Base-by-base conservation (phyloP, 208 protist genomes). In the Leishmania gerbilli region DNA sequence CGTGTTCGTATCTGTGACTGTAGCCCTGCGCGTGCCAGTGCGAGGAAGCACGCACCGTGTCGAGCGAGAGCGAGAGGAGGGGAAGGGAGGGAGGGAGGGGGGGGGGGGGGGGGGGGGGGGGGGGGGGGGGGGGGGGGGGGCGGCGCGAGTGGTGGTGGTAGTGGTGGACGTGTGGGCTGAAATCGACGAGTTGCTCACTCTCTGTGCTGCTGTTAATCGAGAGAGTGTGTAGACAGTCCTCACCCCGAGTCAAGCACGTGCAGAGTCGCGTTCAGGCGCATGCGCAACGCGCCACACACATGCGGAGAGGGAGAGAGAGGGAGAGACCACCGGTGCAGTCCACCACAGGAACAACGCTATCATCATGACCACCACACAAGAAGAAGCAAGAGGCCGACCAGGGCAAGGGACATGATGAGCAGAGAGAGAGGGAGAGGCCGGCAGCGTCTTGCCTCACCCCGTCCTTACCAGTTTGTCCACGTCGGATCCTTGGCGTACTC, bases 381-480 rank as follows among this genome's bases (percentile, higher is more conserved):
- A 6, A 21, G n/a, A 1, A 68, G 4, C 64, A 15, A 45, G 45
- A 19, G 64, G 64, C 64, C 64, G 13, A n/a, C 31, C 31, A 37
- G 11, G 19, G 40, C 37, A 7, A 53, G n/a, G 42, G 15, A 60
- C 47, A 60, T 37, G 11, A 21, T 47, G 9, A 47, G 45, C 42
- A 45, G 42, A 45, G 42, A 13, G 45, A 47, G 45, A 37, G 19
- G 34, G 34, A 77, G 45, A 19, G 64, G 11, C 15, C 45, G 42
- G 75, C 75, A 19, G 15, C 56, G 27, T 64, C 15, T n/a, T 47
- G 11, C 37, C 40, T 4, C 11, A 55, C 45, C 31, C 45, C 45
- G 9, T 56, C 21, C 17, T 81, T 87, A 97, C 94, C 94, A 97
- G 74, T 95, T 97, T 37, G 94, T 97, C 94, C 94, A 97, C 53